A percentile compares a stretch with the other conserved stretches of the same genome.
These are phyloP conservation scores for Mycena rosella DNA, from an alignment of 768 basidiomycete genomes.

Conservation along the genomic window DNA sequence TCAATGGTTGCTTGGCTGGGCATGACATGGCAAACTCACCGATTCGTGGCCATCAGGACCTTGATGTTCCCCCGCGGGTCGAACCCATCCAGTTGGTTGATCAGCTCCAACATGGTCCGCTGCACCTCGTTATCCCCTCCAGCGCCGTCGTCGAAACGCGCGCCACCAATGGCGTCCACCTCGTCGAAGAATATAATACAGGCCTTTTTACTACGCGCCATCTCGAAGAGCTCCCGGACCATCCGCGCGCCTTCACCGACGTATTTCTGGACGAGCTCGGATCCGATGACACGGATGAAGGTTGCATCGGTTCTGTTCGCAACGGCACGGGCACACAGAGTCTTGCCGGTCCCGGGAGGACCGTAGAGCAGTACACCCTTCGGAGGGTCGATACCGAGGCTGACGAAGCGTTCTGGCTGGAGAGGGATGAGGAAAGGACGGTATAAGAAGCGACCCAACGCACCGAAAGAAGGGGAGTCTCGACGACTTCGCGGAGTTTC, in stretches of 20 bases:
- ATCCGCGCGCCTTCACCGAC: constrained; percentile 99
- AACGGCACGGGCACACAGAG: constrained; percentile 96
- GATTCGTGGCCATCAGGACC: constrained; percentile 99
- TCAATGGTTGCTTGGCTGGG: constrained; percentile 16
- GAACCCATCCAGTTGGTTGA: constrained; percentile 99
- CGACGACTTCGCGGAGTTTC: constrained; percentile 98
- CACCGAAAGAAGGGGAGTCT: constrained; percentile 94
- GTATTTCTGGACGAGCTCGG: constrained; percentile 99
- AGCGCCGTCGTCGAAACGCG: constrained; percentile 97
- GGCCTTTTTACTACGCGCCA: constrained; percentile 98
- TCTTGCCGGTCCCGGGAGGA: constrained; percentile 98
- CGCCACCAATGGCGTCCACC: constrained; percentile 98
- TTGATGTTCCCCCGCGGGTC: constrained; percentile 99
- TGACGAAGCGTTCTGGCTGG: constrained; percentile 98
- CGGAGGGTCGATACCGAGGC: constrained; percentile 98
- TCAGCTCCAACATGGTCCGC: constrained; percentile 98
- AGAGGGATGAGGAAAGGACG: constrained; percentile 34
- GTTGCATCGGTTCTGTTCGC: constrained; percentile 99
- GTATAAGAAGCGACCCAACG: constrained; percentile 43
- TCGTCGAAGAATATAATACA: constrained; percentile 99
- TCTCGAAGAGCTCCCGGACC: constrained; percentile 99
- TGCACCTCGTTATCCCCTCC: constrained; percentile 99
- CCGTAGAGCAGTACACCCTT: constrained; percentile 98
- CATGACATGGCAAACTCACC: constrained; percentile 61
- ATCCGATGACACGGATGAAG: constrained; percentile 99